Conservation (phyloP, 106 monocot genomes). For the Cymbidium sinense region DNA sequence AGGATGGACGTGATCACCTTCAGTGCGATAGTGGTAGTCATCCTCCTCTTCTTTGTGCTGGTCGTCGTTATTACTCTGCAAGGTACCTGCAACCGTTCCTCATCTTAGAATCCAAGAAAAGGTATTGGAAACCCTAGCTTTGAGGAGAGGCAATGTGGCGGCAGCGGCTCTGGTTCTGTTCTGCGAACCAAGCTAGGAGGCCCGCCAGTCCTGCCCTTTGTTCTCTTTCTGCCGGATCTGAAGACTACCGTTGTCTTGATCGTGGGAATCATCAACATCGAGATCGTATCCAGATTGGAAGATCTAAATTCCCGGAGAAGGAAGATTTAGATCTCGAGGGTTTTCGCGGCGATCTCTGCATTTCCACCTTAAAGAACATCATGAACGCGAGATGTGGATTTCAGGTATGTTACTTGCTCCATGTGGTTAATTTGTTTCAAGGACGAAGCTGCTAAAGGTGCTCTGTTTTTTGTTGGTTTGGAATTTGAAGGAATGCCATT, state of each 20-base stretch:
- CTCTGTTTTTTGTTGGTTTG: background rate
- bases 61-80: constrained; percentile 54
- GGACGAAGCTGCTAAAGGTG: too few species aligned
- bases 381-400: too few species aligned
- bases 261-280: too few species aligned
- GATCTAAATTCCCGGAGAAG: background rate
- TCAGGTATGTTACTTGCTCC: background rate
- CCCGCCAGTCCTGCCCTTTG: too few species aligned
- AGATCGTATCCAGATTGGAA: background rate
- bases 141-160: background rate
- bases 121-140: constrained; percentile 7
- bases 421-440: too few species aligned
- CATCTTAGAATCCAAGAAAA: constrained; percentile 7
- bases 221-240: background rate
- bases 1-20: constrained; percentile 70
- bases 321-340: background rate
- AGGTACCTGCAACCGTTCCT: constrained; percentile 42
- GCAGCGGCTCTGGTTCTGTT: too few species aligned
- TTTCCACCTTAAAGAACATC: too few species aligned
- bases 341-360: too few species aligned
- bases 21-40: constrained; percentile 43
- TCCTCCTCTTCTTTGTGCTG: constrained; percentile 51
- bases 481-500: background rate
- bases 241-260: background rate
- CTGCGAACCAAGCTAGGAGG: too few species aligned